A percentile compares a stretch with the other conserved stretches of the same genome.
These are phyloP conservation scores for Zygotorulaspora chibaensis DNA, from an alignment of 805 yeast genomes.

Conservation along the genomic window DNA sequence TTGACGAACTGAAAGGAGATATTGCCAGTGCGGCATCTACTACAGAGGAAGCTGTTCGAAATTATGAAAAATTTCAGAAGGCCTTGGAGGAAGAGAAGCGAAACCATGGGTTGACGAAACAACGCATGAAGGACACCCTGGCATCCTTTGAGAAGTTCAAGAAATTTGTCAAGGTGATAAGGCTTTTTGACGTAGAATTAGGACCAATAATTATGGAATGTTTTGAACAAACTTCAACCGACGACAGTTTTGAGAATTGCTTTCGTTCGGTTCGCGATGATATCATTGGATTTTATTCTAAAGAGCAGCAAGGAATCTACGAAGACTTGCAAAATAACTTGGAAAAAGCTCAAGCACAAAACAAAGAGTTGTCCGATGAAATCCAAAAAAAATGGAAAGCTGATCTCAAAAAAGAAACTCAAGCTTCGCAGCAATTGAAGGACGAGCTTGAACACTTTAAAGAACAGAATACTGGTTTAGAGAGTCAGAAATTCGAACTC, in stretches of 20 bases:
- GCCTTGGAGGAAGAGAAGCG: constrained; percentile 3
- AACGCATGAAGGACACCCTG: constrained; percentile 3
- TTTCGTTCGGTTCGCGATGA: constrained; percentile 6
- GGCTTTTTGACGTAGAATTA: constrained; percentile 14
- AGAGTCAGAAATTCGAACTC: constrained; percentile 4
- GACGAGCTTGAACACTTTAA: constrained; percentile 1
- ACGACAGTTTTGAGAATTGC: constrained; percentile 9
- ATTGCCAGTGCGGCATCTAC: background rate
- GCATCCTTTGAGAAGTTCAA: constrained; percentile 4
- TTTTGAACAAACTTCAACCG: constrained; percentile 7
- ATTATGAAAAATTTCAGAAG: constrained; percentile 2
- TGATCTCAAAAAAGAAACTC: constrained; percentile 6
- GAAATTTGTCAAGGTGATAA: constrained; percentile 10
- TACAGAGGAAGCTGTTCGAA: background rate
- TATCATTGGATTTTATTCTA: constrained; percentile 17
- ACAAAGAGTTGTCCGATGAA: constrained; percentile 4
- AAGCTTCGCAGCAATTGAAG: constrained; percentile 3
- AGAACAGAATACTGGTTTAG: constrained; percentile 1
- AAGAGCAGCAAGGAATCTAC: constrained; percentile 7
- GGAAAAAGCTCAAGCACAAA: constrained; percentile 2
- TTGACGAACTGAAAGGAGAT: constrained; percentile 1
- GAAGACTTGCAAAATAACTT: constrained; percentile 4
- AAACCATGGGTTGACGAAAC: constrained; percentile 3
- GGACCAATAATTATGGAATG: constrained; percentile 14
- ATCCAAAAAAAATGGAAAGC: constrained; percentile 19